These are phyloP conservation scores for Lachancea sp. DNA, from an alignment of 805 yeast genomes.

Conservation along the genomic window DNA sequence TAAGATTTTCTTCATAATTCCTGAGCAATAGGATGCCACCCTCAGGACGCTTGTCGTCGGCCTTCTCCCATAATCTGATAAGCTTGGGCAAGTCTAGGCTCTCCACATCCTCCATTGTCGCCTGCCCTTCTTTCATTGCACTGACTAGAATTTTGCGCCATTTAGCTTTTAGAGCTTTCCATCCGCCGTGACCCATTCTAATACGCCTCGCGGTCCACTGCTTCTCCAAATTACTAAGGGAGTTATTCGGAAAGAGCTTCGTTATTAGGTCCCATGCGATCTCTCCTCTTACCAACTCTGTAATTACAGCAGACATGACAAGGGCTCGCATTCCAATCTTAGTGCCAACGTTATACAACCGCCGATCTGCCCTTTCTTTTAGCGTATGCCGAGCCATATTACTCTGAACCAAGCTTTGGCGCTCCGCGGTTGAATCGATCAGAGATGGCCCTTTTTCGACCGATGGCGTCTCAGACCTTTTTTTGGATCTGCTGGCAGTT, in stretches of 20 bases:
- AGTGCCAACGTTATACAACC: slow-evolving; percentile 25
- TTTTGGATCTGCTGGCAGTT: background rate
- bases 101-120: slow-evolving; percentile 45
- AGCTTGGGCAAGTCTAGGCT: slow-evolving; percentile 46
- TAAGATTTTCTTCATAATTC: slow-evolving; percentile 42
- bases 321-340: slow-evolving; percentile 48
- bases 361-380: background rate
- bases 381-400: slow-evolving; percentile 1
- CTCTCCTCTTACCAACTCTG: slow-evolving; percentile 52
- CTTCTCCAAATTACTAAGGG: slow-evolving; percentile 43
- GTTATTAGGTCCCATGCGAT: slow-evolving; percentile 65
- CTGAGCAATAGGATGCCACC: slow-evolving; percentile 20
- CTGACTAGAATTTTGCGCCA: slow-evolving; percentile 63
- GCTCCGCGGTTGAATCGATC: background rate
- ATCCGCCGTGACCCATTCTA: slow-evolving; percentile 52
- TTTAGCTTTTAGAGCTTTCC: slow-evolving; percentile 44
- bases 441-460: background rate
- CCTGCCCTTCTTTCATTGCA: slow-evolving; percentile 50
- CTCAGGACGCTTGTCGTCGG: slow-evolving; percentile 33
- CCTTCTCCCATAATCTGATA: slow-evolving; percentile 59
- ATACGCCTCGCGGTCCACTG: slow-evolving; percentile 60
- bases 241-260: slow-evolving; percentile 36
- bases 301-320: slow-evolving; percentile 59
- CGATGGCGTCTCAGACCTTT: background rate
- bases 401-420: slow-evolving; percentile 1